Evolutionary conservation across 176 grass and related monocot genomes (phyloP).

Genomic region (Calamus simplicifolius): DNA sequence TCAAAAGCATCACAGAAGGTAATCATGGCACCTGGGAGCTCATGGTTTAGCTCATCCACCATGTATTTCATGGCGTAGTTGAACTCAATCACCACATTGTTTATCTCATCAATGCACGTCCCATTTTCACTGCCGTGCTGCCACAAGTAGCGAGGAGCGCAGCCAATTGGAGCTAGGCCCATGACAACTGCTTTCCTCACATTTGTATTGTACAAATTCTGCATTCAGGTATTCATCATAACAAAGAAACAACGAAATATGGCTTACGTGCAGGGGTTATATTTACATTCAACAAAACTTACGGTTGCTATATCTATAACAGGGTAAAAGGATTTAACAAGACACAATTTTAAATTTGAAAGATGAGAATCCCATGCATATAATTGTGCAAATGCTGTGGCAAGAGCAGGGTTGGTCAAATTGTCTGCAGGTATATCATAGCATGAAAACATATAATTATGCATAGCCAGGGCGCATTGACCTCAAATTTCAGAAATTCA

Average conservation of each 20-base stretch:
- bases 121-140: conserved; percentile 58
- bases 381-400: too few species aligned
- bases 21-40: conserved; percentile 45
- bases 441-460: too few species aligned
- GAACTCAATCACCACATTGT: conserved; percentile 58
- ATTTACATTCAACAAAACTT: neutral
- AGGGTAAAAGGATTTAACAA: neutral
- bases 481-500: too few species aligned
- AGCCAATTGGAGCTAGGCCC: conserved; percentile 71
- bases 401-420: too few species aligned
- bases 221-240: conserved; percentile 1
- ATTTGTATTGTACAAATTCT: conserved; percentile 75
- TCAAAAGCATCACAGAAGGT: conserved; percentile 70
- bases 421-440: too few species aligned
- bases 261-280: too few species aligned
- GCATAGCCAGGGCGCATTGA: too few species aligned
- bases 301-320: neutral
- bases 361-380: too few species aligned
- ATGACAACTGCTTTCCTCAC: conserved; percentile 53
- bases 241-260: too few species aligned
- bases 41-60: conserved; percentile 47
- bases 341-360: neutral
- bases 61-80: conserved; percentile 64
- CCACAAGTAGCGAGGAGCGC: conserved; percentile 72
- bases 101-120: conserved; percentile 59